Percentiles rank a stretch among this genome's conserved stretches.
These are phyloP conservation scores for Paramecium sonneborni DNA, from an alignment of 73 alveolate species.

Conservation along the genomic window DNA sequence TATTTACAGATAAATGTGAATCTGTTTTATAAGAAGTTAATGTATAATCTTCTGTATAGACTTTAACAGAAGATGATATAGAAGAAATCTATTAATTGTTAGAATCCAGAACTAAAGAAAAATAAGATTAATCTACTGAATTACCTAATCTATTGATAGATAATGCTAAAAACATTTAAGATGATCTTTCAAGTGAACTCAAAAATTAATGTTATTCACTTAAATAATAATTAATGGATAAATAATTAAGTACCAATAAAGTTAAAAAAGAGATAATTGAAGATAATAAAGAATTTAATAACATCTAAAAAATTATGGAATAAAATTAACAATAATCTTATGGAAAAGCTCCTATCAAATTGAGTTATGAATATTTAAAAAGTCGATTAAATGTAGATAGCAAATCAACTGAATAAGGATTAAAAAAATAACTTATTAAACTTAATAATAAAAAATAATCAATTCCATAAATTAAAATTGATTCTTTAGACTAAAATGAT, in stretches of 20 bases:
- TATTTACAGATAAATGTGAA: not conserved
- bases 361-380: not conserved
- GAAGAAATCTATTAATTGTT: not conserved
- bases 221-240: not conserved
- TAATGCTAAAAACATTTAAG: too few relatives aligned
- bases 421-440: not conserved
- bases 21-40: not conserved
- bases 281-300: not conserved
- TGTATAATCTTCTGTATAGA: not conserved
- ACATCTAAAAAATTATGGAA: not conserved
- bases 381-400: not conserved
- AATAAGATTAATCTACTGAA: not conserved
- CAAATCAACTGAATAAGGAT: not conserved
- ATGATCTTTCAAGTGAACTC: not conserved
- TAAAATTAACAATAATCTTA: too few relatives aligned
- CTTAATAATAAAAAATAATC: not conserved
- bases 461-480: too few relatives aligned
- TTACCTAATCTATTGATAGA: too few relatives aligned
- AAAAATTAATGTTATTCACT: not conserved
- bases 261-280: not conserved
- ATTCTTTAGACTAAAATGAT: too few relatives aligned
- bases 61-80: not conserved
- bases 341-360: not conserved
- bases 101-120: constrained; percentile 17
- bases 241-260: not conserved